Evolutionary conservation across 805 yeast species (phyloP), one percentile per base, ranked within the genome.

Genomic region (Alloascoidea africana): DNA sequence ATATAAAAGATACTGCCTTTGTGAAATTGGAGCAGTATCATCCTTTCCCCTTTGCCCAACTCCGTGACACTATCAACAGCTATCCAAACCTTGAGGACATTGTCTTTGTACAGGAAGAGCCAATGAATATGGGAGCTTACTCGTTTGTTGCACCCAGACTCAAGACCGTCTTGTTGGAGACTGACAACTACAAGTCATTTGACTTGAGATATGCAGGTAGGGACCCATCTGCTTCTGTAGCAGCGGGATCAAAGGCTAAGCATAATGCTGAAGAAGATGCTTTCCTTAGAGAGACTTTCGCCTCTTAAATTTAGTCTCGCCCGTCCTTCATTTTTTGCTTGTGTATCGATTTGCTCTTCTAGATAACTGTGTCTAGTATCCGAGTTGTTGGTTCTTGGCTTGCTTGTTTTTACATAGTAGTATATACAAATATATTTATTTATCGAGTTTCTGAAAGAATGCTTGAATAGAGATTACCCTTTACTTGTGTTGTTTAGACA

Each of bases 41-140:
- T 57, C 99, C 99, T 61, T 91, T 91, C 96, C 98, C 98, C 62
- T 91, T 67, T 64, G 87, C 91, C 40, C 96, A 84, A 66, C 63
- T 91, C 51, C 79, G 84, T 56, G 96, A 89, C 49, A 65, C 84
- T 17, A 64, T 91, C 51, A 67, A 81, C 62, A 58, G 75, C 36
- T 91, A 80, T 68, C 85, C 93, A 53, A 76, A 75, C 58, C 57
- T 79, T 44, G 77, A 81, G 59, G 98, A 91, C 58, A 65, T 91
- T 48, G 93, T 87, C 36, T 91, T 87, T 89, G 81, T 93, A 63
- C 98, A 91, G 68, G 99, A 91, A 66, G 99, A 91, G 70, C 97
- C 97, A 52, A 70, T 91, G 64, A 91, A 91, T 68, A 89, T 89
- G 77, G 98, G 98, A 62, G 66, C 83, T 35, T 86, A 80, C 81